Percentiles rank a stretch among this genome's conserved stretches.
Evolutionary conservation across 2,329 filamentous ascomycete genomes (phyloP).

Genomic region (Hirsutella minnesotensis): DNA sequence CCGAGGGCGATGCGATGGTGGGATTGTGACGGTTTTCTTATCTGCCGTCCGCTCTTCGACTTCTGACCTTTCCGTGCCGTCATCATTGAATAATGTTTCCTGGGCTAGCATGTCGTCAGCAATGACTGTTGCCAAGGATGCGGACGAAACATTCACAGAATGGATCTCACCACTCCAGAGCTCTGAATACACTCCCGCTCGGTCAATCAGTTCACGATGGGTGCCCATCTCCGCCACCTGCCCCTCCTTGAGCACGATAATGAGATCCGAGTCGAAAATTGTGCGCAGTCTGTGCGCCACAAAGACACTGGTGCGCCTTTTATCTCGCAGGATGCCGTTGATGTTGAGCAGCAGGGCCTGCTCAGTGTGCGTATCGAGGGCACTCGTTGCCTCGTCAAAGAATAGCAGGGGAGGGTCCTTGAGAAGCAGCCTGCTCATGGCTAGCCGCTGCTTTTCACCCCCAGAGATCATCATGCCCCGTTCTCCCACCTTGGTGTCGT

Average conservation of each 20-base stretch:
- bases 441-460: slow-evolving; percentile 85
- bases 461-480: slow-evolving; percentile 94
- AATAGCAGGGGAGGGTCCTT: slow-evolving; percentile 87
- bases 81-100: slow-evolving; percentile 43
- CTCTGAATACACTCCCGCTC: slow-evolving; percentile 71
- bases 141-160: neutral
- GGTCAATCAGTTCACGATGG: slow-evolving; percentile 71
- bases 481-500: slow-evolving; percentile 84
- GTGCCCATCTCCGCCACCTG: slow-evolving; percentile 81
- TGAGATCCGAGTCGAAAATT: slow-evolving; percentile 86
- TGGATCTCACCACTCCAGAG: slow-evolving; percentile 69
- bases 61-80: slow-evolving; percentile 29
- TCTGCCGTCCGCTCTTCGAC: slow-evolving; percentile 13
- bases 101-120: slow-evolving; percentile 33
- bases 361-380: slow-evolving; percentile 87
- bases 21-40: slow-evolving; percentile 3
- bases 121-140: neutral
- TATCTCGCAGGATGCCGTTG: slow-evolving; percentile 82
- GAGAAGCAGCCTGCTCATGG: slow-evolving; percentile 69
- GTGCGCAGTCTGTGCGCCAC: slow-evolving; percentile 86
- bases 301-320: slow-evolving; percentile 82
- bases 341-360: slow-evolving; percentile 85
- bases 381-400: slow-evolving; percentile 91
- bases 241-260: slow-evolving; percentile 80
- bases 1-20: neutral